Evolutionary conservation across 768 basidiomycete genomes (phyloP).

Genomic region (Tricholoma bakamatsutake): DNA sequence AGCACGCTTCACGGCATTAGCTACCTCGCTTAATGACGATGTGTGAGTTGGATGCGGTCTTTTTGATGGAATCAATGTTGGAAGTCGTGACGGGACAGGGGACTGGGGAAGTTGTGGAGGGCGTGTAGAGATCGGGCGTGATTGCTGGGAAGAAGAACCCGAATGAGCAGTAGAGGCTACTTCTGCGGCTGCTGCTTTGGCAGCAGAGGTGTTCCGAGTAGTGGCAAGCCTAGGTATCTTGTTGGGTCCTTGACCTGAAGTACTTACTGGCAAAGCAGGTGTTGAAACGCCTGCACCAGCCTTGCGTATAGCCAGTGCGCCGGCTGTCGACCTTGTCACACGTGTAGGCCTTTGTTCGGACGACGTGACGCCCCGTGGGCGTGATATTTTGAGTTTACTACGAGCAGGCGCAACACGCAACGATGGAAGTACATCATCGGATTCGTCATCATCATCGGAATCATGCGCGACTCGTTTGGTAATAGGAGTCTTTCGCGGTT

Average conservation of each 20-base stretch:
- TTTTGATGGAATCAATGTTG: slow-evolving; percentile 60
- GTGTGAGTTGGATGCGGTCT: slow-evolving; percentile 37
- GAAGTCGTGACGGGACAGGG: slow-evolving; percentile 71
- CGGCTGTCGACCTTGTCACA: slow-evolving; percentile 67
- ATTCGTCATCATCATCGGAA: slow-evolving; percentile 62
- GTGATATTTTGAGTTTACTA: slow-evolving; percentile 32
- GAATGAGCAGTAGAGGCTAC: slow-evolving; percentile 28
- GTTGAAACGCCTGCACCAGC: slow-evolving; percentile 34
- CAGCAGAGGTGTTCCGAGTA: slow-evolving; percentile 44
- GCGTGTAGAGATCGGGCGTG: slow-evolving; percentile 19
- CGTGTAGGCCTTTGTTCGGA: slow-evolving; percentile 73
- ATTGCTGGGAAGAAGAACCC: slow-evolving; percentile 13
- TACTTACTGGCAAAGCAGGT: slow-evolving; percentile 37
- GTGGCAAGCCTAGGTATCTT: slow-evolving; percentile 64
- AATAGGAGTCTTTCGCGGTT: slow-evolving; percentile 83
- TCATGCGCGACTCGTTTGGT: slow-evolving; percentile 65
- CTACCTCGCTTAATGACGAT: slow-evolving; percentile 46
- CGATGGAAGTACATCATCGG: slow-evolving; percentile 59
- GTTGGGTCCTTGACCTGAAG: slow-evolving; percentile 49
- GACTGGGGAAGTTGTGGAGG: slow-evolving; percentile 44
- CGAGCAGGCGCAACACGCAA: slow-evolving; percentile 45
- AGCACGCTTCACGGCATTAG: slow-evolving; percentile 33
- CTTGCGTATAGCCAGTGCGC: slow-evolving; percentile 47
- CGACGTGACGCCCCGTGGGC: slow-evolving; percentile 45
- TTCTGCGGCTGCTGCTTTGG: slow-evolving; percentile 35